A percentile compares a stretch with the other conserved stretches of the same genome.
Conservation (phyloP, 2,329 filamentous ascomycete genomes). For the Alternaria postmessia region DNA sequence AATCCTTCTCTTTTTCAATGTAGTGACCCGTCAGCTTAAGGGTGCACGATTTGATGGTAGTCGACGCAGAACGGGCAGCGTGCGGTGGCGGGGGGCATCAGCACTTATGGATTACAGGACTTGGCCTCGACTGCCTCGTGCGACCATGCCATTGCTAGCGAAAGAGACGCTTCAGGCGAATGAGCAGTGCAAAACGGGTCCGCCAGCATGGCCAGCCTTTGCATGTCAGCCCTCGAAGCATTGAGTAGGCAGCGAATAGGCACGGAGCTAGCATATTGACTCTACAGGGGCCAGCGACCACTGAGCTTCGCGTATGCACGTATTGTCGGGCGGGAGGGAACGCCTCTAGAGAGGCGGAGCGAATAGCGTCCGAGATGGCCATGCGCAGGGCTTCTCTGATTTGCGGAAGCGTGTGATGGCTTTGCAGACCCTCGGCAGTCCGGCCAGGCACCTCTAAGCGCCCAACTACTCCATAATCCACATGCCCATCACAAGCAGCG, state of each 20-base stretch:
- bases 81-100: constrained; percentile 37
- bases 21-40: constrained; percentile 12
- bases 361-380: constrained; percentile 27
- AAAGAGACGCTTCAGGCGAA: constrained; percentile 27
- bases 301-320: constrained; percentile 36
- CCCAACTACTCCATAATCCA: constrained; percentile 33
- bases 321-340: constrained; percentile 35
- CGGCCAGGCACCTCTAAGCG: constrained; percentile 39
- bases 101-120: constrained; percentile 36
- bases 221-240: constrained; percentile 41
- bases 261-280: constrained; percentile 38
- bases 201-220: constrained; percentile 35
- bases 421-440: constrained; percentile 26
- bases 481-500: constrained; percentile 15
- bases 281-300: constrained; percentile 40
- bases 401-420: constrained; percentile 36
- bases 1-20: constrained; percentile 16
- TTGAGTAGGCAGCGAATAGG: constrained; percentile 39
- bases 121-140: constrained; percentile 29
- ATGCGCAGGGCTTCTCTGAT: constrained; percentile 25
- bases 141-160: constrained; percentile 26
- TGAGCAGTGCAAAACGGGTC: constrained; percentile 24
- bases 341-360: constrained; percentile 32
- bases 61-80: constrained; percentile 27
- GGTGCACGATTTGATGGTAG: constrained; percentile 20